Percentiles rank a stretch among this genome's conserved stretches.
These are phyloP conservation scores for Saxophila tyrrhenica DNA, from an alignment of 495 filamentous ascomycete genomes.

Conservation along the genomic window DNA sequence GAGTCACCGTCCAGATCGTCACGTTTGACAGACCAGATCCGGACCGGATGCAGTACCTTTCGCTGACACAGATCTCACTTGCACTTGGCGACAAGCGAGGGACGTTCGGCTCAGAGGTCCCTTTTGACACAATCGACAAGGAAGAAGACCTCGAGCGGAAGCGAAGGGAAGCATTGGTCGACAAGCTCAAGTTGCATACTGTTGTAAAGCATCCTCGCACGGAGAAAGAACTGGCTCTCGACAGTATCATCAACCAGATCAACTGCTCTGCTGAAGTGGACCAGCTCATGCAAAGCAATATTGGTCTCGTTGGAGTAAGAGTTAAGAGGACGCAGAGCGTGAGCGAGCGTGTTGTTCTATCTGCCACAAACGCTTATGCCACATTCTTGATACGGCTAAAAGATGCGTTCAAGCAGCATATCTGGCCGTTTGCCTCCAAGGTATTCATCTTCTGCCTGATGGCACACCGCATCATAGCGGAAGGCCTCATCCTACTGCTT, in stretches of 20 bases:
- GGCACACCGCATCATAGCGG: constrained; percentile 69
- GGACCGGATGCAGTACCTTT: constrained; percentile 91
- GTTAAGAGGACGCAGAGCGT: constrained; percentile 80
- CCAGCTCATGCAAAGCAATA: constrained; percentile 74
- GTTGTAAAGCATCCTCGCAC: constrained; percentile 65
- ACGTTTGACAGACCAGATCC: constrained; percentile 81
- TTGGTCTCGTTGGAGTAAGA: constrained; percentile 65
- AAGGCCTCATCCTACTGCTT: constrained; percentile 64
- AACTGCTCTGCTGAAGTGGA: constrained; percentile 91
- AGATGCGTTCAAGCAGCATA: constrained; percentile 60
- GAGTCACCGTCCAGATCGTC: constrained; percentile 69
- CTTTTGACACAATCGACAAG: constrained; percentile 41
- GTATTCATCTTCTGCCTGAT: constrained; percentile 68
- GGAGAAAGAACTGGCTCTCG: constrained; percentile 68
- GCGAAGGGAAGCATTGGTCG: constrained; percentile 52
- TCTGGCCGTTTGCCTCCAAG: constrained; percentile 64
- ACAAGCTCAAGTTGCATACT: constrained; percentile 82
- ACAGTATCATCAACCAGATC: constrained; percentile 81
- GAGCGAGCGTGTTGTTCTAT: constrained; percentile 88
- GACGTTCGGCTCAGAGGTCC: constrained; percentile 26
- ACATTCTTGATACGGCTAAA: constrained; percentile 56
- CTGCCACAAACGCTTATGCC: constrained; percentile 73
- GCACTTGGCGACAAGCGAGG: constrained; percentile 65
- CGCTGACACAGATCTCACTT: constrained; percentile 75
- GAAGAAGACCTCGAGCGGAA: constrained; percentile 53